phyloP scores from a whole-genome alignment of 768 basidiomycete genomes.

The Calocera viscosa region DNA sequence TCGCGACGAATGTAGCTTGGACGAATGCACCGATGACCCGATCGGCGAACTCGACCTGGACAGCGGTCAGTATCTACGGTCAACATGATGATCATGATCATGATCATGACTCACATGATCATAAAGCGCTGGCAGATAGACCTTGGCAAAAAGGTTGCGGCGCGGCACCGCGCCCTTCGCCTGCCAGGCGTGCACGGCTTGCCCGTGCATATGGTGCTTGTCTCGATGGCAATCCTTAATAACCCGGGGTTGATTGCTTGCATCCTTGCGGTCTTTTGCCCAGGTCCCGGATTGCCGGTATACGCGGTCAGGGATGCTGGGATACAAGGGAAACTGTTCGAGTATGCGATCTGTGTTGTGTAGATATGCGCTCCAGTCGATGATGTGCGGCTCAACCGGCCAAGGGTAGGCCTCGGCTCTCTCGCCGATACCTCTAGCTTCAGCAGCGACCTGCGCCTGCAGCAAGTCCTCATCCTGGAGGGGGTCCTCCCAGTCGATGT shows the following conservation, averaged over 20 bases:
- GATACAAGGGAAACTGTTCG: no score
- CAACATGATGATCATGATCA: neutral
- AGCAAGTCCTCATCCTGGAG: no score
- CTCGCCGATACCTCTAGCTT: no score
- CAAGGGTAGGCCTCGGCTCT: no score
- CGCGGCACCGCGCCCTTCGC: neutral
- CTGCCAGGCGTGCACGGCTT: neutral
- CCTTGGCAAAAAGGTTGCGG: neutral
- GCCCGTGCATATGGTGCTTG: neutral
- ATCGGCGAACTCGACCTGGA: neutral
- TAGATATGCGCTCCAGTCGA: no score
- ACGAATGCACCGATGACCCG: neutral
- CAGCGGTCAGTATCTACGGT: neutral
- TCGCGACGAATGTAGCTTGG: neutral
- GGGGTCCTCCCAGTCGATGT: no score
- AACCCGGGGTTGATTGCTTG: neutral
- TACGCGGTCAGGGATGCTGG: no score
- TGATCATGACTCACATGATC: slow-evolving; percentile 1
- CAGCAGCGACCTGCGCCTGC: no score
- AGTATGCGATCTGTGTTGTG: no score
- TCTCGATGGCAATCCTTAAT: neutral
- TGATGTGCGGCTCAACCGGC: no score
- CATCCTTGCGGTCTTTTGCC: no score
- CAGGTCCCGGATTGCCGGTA: no score
- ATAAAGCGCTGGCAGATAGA: neutral